Base-by-base conservation (phyloP, 305 asterid species). In the Rubia occidens region DNA sequence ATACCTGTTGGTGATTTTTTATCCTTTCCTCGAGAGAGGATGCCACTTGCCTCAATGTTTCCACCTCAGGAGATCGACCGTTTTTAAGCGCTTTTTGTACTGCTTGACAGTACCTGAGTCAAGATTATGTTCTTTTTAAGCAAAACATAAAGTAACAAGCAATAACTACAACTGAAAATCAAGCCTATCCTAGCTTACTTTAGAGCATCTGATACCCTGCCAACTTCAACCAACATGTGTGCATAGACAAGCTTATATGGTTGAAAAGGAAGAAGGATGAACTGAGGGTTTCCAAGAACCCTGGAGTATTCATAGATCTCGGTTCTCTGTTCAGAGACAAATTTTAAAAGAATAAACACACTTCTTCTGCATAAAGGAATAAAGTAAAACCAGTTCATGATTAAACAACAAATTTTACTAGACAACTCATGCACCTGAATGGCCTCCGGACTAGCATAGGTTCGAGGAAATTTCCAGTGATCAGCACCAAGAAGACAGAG, bases 401-500 rank as follows among this genome's bases (percentile, higher is more conserved):
- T 24, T 65, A 78, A 32, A 26, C 18, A 18, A 20, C 11, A 24
- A 53, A 15, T 39, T 71, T 49, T 45, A 17, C 29, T 69, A 71
- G 70, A 74, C 67, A 82, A 71, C 71, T 72, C 18, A 67, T 64
- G 72, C 71, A 94, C 99, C 99, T 95, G 97, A 81, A 95, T 91
- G 64, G 96, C 96, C 76, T 89, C 95, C 47, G 97, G 96, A 74
- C 91, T 84, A 13, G 96, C 96, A 79, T 85, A 90, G n/a, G 96
- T 89, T 74, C 99, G 89, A 15, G 99, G 99, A 67, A 65, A 85
- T 76, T 87, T 94, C 89, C 82, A 89, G 77, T 94, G 99, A 85
- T 94, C 96, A 45, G 99, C 96, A 79, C 99, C 99, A 60, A 89
- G 74, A 74, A 94, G 99, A 78, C 99, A 94, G 81, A 94, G 56